Evolutionary conservation across 2,329 filamentous ascomycete species (phyloP), one percentile per base, ranked within the genome.

Genomic region (Botrytis pseudocinerea): DNA sequence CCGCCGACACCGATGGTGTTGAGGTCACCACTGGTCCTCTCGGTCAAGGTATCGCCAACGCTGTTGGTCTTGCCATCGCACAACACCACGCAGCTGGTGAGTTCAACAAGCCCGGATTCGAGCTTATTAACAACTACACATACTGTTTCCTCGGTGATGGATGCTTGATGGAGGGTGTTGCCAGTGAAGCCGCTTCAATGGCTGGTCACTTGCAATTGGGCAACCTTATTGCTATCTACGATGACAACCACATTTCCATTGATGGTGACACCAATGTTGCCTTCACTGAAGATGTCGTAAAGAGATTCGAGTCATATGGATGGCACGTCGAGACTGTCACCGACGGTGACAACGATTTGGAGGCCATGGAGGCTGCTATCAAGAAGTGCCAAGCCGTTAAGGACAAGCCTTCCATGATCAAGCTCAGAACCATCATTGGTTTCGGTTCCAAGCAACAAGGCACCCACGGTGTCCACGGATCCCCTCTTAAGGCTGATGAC

Each of bases 1-100:
- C 94, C 76, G 94, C 98, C 84, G 96, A 98, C 85, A 98, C 95
- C 80, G 94, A 95, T 78, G 96, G 96, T 85, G 86, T 99, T 81
- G 96, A 99, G 87, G 96, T 99, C 81, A 99, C 96, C 83, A 99
- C 96, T 79, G 96, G 96, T 77, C 96, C 96, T 82, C 93, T 99
- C 74, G 96, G 96, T 78, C 96, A 99, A 87, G 96, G 96, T 89
- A 93, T 99, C 85, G 90, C 91, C 85, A 99, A 98, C 83, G 95
- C 96, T 80, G 96, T 99, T 80, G 96, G 96, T 91, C 91, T 99
- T 81, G 96, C 96, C 83, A 96, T 99, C 82, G 96, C 94, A 75
- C 93, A 98, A 88, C 92, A 92, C 77, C 95, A 99, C 86, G 94
- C 93, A 75, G 93, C 89, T 74, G 96, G 92, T 80, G 88, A 89